Evolutionary conservation across 306 rosid species (phyloP), one percentile per base, ranked within the genome.

Genomic region (Glycine soja): DNA sequence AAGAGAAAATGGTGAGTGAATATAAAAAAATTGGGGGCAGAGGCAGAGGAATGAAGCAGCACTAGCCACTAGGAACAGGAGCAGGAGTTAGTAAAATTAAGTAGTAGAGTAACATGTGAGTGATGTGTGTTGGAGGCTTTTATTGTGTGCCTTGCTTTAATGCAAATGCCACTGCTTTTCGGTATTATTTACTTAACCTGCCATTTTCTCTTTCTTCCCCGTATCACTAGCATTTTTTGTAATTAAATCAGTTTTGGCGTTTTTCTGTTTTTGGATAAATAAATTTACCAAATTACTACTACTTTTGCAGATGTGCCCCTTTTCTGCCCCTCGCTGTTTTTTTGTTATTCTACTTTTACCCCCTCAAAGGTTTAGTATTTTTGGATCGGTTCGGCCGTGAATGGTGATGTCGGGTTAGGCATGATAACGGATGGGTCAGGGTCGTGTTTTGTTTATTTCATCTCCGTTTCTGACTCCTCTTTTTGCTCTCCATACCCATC

Each of bases 121-220:
- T 80, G 87, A 50, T 77, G 65, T 64, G 65, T 67, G 68, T 78
- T 7, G 46, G 58, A 75, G 82, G 76, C 75, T 64, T 89, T 87
- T 86, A 65, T 81, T 81, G 81, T 80, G 81, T 82, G 81, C 7
- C 40, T 3, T 65, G 8, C 3, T 72, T 66, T 12, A 0, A 0
- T 8, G 3, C 4, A 80, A 58, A 51, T 82, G 86, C 84, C 97
- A 32, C 11, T 76, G 36, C 16, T 62, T 85, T 51, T 51, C 48
- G 2, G 0, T 0, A 0, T 30, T 70, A 86, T 85, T 90, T 82
- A 90, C 92, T 0, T 0, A 14, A 74, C 19, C 10, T 81, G 24
- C 91, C 93, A 72, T 15, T 72, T 57, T 32, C 18, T 56, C 65
- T 48, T 10, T 83, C 57, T 8, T n/a, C n/a, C n/a, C n/a, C n/a